Conservation (phyloP, 2,329 filamentous ascomycete genomes). For the Hypomyces rosellus region DNA sequence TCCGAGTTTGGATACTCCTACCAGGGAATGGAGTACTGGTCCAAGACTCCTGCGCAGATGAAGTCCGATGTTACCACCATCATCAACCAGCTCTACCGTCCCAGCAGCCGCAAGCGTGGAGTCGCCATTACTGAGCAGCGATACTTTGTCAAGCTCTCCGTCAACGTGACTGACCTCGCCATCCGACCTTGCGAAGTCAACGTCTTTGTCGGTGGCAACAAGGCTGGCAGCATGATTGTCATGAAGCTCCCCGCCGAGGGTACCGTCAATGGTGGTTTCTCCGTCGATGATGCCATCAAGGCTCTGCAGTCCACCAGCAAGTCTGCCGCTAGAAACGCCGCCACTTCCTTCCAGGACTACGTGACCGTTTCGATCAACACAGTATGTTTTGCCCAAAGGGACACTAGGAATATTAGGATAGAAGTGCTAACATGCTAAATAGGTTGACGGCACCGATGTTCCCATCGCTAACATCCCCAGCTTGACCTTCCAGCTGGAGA, state of each 20-base stretch:
- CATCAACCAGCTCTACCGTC: slow-evolving; percentile 29
- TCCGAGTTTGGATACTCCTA: slow-evolving; percentile 35
- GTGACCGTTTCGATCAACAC: slow-evolving; percentile 29
- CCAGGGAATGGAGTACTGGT: slow-evolving; percentile 30
- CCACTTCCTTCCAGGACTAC: slow-evolving; percentile 20
- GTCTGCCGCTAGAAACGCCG: slow-evolving; percentile 16
- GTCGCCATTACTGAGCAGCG: slow-evolving; percentile 15
- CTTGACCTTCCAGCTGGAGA: slow-evolving; percentile 31
- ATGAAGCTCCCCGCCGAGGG: slow-evolving; percentile 30
- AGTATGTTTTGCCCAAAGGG: slow-evolving; percentile 15
- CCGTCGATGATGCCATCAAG: slow-evolving; percentile 59
- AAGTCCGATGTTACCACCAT: slow-evolving; percentile 22
- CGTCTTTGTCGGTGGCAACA: slow-evolving; percentile 27
- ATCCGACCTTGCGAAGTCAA: slow-evolving; percentile 28
- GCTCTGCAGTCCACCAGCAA: slow-evolving; percentile 39
- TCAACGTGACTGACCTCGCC: slow-evolving; percentile 30
- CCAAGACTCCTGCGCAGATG: slow-evolving; percentile 25
- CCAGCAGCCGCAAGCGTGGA: slow-evolving; percentile 1
- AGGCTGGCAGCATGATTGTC: slow-evolving; percentile 29
- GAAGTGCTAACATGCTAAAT: not conserved
- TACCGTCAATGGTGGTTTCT: slow-evolving; percentile 26
- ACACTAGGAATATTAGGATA: not conserved
- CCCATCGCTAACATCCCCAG: slow-evolving; percentile 25
- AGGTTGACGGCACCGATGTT: slow-evolving; percentile 28
- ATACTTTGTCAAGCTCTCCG: slow-evolving; percentile 29